Base-by-base conservation (phyloP, 768 basidiomycete genomes). In the Tricholoma sp. region DNA sequence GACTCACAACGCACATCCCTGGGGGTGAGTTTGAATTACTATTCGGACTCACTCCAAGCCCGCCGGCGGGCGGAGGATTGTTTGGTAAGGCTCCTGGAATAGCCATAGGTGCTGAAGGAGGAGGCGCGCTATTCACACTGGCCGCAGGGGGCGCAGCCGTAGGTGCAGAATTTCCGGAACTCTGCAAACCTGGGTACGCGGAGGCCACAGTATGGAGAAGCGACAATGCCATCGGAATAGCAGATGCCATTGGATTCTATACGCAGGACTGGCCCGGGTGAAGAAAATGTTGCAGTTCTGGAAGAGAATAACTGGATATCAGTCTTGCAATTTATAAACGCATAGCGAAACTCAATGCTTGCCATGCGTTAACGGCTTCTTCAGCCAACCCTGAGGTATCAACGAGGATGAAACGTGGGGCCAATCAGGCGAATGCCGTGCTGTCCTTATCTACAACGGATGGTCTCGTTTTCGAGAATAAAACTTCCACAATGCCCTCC, bases 1-100 rank as follows among this genome's bases (percentile, higher is more conserved):
- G 11, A 69, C 77, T 55, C 63, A 85, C 83, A 62, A 83, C 77
- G 68, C 84, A 86, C 35, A 82, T 68, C 50, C 65, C 72, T 12
- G 72, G 69, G 47, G 71, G 61, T 45, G 68, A 65, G 53, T 14
- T 54, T n/a, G 67, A 66, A 54, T 64, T 69, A 21, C 64, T 58
- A 21, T 72, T 71, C 29, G 71, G 67, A 58, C 61, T 71, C 18
- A 61, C 56, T 27, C 59, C 61, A 32, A 59, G 62, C 21, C 64
- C 58, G 57, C 58, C 69, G 19, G 66, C 59, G 21, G 66, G 68
- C 35, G 64, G 63, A 50, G 66, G 12, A 16, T 24, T 59, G 22
- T 60, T 64, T 2, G 71, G 65, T 32, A 64, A 60, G 12, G 71
- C 60, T 3, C 60, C 61, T 50, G 72, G 66, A 4, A 69, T 62